Evolutionary conservation across 106 monocot species (phyloP), one percentile per base, ranked within the genome.

Genomic region (Apostasia ramifera): DNA sequence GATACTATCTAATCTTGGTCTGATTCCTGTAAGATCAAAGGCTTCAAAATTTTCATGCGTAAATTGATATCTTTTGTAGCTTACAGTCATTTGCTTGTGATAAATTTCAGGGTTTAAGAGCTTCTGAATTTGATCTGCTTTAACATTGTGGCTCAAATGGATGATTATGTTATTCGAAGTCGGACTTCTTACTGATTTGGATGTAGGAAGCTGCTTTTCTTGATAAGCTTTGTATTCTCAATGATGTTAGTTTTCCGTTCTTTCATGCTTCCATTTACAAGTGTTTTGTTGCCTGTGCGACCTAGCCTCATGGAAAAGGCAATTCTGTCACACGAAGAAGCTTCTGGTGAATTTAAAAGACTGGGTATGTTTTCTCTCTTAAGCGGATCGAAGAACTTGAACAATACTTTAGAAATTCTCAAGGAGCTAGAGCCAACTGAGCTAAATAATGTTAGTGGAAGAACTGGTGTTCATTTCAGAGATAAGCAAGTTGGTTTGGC

Each of bases 191-290:
- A 11, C 48, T 14, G 65, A 43, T 49, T 65, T 65, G 7, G 47
- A 5, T 26, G 65, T 65, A 82, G 74, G 63, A 80, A 78, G 61
- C 13, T 68, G 40, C 43, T 80, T 8, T 49, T 80, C 70, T 13
- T 82, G 44, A 60, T 78, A 41, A 69, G 79, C 3, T 60, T 81
- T 66, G n/a, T 80, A 53, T 74, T 77, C 4, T 76, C 77, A 38
- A 3, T 77, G 5, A 26, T 73, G 67, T 13, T 82, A 57, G 72
- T 74, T 8, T 74, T 82, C 50, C 82, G 68, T n/a, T 62, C 72
- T 38, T 83, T 78, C 69, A 75, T 46, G 42, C 59, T 85, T 7
- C 60, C 82, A 10, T 70, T 61, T 66, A 68, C 73, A 44, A 73
- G 43, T 47, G 64, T 52, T 55, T 12, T 62, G 2, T 53, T 70